Base-by-base conservation (phyloP, 352 stramenopile genomes). In the Phytophthora pluvialis region DNA sequence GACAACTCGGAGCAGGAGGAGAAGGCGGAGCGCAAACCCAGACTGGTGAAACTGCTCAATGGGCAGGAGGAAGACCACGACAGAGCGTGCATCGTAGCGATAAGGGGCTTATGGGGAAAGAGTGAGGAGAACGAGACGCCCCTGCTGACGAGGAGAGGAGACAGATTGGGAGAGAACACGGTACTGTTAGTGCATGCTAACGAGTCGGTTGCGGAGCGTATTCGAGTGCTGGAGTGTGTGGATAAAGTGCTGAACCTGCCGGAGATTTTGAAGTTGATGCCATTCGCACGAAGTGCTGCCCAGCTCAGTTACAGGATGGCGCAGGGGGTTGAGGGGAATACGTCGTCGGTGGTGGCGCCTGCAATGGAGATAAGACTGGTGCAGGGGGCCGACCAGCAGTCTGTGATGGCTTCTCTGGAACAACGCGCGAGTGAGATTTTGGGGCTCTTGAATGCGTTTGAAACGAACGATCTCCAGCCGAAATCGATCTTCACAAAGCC, bases 211-310 rank as follows among this genome's bases (percentile, higher is more conserved):
- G 73, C 73, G 3, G 54, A 67, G 5, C 48, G 65, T 8, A 57
- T 91, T 64, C 67, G 72, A 47, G 61, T 44, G 1, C 57, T 91
- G 13, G 60, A 71, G n/a, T 89, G 82, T 32, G 73, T 89, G 29
- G 74, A 79, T 5, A 70, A 52, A 35, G 70, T 89, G 29, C 54
- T 83, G 36, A 54, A 78, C 33, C 39, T 91, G 25, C 80, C 80
- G 5, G 39, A 70, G 25, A 75, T 94, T 40, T 60, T 92, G 47
- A 95, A 93, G 61, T 64, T 95, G 16, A 75, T 88, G 69, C 86
- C 86, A 10, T 89, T 95, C 16, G 81, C 81, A 5, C 66, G 81
- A 28, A 89, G 75, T 36, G 65, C 75, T 40, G 61, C 61, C 10
- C 77, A 88, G 33, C 44, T 86, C 48, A 75, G 67, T 46, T 46